Conservation (phyloP, 2,329 filamentous ascomycete species). For the Diplodia corticola region DNA sequence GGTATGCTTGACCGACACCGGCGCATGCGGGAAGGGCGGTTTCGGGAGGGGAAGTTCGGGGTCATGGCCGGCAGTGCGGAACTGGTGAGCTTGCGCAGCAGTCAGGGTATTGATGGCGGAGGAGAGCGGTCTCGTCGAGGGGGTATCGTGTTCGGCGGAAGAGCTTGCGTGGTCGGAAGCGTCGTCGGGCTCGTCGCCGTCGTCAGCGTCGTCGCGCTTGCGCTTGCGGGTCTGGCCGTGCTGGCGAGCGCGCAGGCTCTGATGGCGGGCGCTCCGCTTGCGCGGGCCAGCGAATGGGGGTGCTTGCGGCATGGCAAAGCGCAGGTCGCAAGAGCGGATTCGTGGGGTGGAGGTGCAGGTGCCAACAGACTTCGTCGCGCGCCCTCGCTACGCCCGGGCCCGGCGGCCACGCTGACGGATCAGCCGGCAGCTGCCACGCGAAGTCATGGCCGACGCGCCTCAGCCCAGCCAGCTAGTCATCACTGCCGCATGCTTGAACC, state of each 20-base stretch:
- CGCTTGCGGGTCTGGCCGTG: conserved; percentile 29
- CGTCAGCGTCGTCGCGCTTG: conserved; percentile 29
- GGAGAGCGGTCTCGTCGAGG: conserved; percentile 24
- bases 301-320: conserved; percentile 3
- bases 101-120: conserved; percentile 22
- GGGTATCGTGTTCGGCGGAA: conserved; percentile 26
- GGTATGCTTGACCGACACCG: conserved; percentile 26
- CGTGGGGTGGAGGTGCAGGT: conserved; percentile 1
- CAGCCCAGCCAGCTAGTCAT: conserved; percentile 12
- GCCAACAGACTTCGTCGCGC: conserved; percentile 14
- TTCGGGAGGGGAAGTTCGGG: conserved; percentile 43
- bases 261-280: conserved; percentile 9
- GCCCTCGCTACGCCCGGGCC: conserved; percentile 1
- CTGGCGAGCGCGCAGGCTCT: conserved; percentile 37
- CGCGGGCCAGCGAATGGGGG: conserved; percentile 8
- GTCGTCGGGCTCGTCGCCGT: conserved; percentile 25
- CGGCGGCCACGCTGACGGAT: background rate
- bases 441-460: conserved; percentile 3
- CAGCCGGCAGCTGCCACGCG: background rate
- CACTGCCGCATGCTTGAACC: conserved; percentile 22
- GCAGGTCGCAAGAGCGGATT: background rate
- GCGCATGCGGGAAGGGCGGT: conserved; percentile 48
- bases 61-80: conserved; percentile 44
- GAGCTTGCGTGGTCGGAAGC: conserved; percentile 14
- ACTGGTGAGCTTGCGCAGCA: conserved; percentile 32